Evolutionary conservation across 331 rosid species (phyloP).

Genomic region (Pyrus hybrid): DNA sequence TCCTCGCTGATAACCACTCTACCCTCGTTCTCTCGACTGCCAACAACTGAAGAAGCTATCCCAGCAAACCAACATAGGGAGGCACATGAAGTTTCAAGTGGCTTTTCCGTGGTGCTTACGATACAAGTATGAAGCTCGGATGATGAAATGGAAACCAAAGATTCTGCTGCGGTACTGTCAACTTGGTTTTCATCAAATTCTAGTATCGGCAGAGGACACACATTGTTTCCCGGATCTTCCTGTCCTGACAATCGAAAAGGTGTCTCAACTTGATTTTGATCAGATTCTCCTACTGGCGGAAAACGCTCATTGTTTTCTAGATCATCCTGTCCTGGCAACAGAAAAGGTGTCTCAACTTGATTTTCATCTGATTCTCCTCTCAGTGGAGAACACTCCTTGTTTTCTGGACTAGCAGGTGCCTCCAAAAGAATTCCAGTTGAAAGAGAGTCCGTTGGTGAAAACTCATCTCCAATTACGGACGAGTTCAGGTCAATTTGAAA

Average conservation of each 20-base stretch:
- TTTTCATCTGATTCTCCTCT: constrained; percentile 13
- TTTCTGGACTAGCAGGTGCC: constrained; percentile 64
- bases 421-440: constrained; percentile 37
- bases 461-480: constrained; percentile 34
- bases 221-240: no score
- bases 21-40: constrained; percentile 23
- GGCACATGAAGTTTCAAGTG: constrained; percentile 19
- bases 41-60: constrained; percentile 39
- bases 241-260: no score
- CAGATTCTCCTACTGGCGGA: constrained; percentile 24
- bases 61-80: constrained; percentile 71
- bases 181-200: constrained; percentile 40
- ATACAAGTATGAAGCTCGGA: constrained; percentile 7
- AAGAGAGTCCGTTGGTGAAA: constrained; percentile 9
- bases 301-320: constrained; percentile 16
- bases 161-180: constrained; percentile 50
- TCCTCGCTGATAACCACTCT: constrained; percentile 22
- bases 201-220: background rate
- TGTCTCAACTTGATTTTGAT: constrained; percentile 36
- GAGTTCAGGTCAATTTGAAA: constrained; percentile 56
- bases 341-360: background rate
- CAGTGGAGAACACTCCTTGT: constrained; percentile 68
- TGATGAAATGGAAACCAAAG: constrained; percentile 58
- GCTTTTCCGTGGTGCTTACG: constrained; percentile 8
- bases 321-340: background rate